A percentile compares a stretch with the other conserved stretches of the same genome.
phyloP scores from a whole-genome alignment of 2,329 filamentous ascomycete genomes.

The Chrysoporthe austroafricana region DNA sequence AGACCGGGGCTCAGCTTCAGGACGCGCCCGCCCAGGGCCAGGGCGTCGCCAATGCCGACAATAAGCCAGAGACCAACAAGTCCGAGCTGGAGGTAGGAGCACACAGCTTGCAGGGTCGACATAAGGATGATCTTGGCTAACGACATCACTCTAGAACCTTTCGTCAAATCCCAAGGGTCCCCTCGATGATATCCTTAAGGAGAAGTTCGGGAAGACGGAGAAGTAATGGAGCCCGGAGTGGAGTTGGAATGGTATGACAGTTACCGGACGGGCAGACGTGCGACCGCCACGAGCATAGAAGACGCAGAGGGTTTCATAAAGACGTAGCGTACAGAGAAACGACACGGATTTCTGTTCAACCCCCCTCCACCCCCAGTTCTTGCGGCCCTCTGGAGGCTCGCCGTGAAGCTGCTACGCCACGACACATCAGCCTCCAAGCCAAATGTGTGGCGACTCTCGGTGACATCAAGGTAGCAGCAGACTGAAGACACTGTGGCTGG shows the following conservation, averaged over 20 bases:
- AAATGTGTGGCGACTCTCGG: neutral
- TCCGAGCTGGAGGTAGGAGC: conserved; percentile 53
- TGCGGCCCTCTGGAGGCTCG: neutral
- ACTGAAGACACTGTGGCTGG: neutral
- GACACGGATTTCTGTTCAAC: neutral
- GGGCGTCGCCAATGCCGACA: conserved; percentile 57
- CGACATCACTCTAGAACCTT: conserved; percentile 46
- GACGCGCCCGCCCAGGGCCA: conserved; percentile 61
- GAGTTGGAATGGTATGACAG: neutral
- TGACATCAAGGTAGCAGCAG: neutral
- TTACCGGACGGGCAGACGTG: neutral
- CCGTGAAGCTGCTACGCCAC: neutral
- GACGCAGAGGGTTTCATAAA: neutral
- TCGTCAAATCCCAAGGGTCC: conserved; percentile 68
- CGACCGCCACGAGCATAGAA: neutral
- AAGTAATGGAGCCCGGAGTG: neutral
- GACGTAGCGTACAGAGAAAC: neutral
- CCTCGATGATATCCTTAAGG: conserved; percentile 63
- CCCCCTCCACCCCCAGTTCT: neutral
- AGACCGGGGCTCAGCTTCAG: conserved; percentile 64
- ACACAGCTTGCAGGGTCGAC: neutral
- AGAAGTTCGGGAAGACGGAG: conserved; percentile 62
- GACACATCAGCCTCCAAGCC: neutral
- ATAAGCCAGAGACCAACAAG: conserved; percentile 58
- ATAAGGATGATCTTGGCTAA: conserved; percentile 1